phyloP scores from a whole-genome alignment of 176 grass and related monocot species.

The Aegilops tauschii region DNA sequence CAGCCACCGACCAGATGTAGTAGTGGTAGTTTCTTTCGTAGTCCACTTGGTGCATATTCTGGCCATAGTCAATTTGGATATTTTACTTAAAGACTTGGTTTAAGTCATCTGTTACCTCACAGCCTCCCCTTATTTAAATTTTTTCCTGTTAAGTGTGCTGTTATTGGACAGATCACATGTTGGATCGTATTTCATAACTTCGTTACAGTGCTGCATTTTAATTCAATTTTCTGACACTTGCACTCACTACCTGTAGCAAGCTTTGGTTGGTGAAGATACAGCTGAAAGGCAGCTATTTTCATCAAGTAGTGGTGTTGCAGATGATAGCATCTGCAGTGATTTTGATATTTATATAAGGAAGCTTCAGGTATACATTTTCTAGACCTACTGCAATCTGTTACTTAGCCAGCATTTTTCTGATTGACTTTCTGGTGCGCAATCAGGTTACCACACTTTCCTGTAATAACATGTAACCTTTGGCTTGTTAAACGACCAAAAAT shows the following conservation, averaged over 20 bases:
- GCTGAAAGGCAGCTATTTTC: constrained; percentile 91
- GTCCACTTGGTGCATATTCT: too few relatives aligned
- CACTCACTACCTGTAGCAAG: constrained; percentile 64
- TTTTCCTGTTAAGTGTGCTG: neutral
- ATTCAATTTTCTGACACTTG: constrained; percentile 26
- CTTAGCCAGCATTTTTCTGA: neutral
- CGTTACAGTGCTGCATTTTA: constrained; percentile 3
- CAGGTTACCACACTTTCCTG: neutral
- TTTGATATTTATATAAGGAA: constrained; percentile 87
- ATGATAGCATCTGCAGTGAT: constrained; percentile 67
- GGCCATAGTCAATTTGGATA: too few relatives aligned
- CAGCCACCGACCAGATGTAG: too few relatives aligned
- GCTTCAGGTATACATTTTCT: constrained; percentile 61
- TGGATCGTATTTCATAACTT: constrained; percentile 19
- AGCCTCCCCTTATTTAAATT: neutral
- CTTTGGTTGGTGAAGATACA: constrained; percentile 94
- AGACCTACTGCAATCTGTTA: neutral
- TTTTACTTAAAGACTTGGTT: too few relatives aligned
- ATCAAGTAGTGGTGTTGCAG: constrained; percentile 40
- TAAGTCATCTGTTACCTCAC: neutral
- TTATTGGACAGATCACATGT: neutral
- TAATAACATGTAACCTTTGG: neutral
- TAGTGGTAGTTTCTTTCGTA: too few relatives aligned
- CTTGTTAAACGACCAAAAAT: neutral
- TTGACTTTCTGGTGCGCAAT: neutral